Conservation (phyloP, 345 rosid genomes). For the Corchorus capsularis region DNA sequence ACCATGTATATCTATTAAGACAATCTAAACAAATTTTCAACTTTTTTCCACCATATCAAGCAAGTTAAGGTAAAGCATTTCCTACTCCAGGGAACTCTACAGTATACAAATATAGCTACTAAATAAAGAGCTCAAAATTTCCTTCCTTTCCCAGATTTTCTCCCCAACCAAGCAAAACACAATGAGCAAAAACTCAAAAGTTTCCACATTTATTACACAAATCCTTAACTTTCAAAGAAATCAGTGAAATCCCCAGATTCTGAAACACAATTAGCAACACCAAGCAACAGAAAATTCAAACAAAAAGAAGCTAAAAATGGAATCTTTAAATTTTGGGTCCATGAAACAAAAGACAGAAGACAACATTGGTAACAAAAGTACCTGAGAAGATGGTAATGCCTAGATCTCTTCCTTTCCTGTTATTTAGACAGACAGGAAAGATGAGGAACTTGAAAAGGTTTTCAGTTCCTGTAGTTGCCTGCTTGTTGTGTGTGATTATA, state of each 20-base stretch:
- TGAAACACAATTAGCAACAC: background rate
- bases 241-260: background rate
- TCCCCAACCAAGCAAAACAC: background rate
- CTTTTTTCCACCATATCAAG: background rate
- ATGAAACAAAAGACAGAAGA: background rate
- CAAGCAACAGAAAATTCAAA: slow-evolving; percentile 4
- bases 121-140: background rate
- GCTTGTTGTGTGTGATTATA: background rate
- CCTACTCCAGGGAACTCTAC: background rate
- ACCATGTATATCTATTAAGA: background rate
- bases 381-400: slow-evolving; percentile 16
- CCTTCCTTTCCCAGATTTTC: slow-evolving; percentile 8
- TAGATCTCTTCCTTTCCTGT: slow-evolving; percentile 9
- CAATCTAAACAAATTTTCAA: too few relatives aligned
- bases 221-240: background rate
- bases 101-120: background rate
- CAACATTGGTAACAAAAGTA: background rate
- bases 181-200: background rate
- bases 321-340: background rate
- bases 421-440: background rate
- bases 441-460: background rate
- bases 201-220: background rate
- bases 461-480: background rate
- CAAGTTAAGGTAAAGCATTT: background rate
- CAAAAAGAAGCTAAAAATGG: background rate